A percentile compares a stretch with the other conserved stretches of the same genome.
phyloP scores from a whole-genome alignment of 768 basidiomycete genomes.

The Mycena latifolia region DNA sequence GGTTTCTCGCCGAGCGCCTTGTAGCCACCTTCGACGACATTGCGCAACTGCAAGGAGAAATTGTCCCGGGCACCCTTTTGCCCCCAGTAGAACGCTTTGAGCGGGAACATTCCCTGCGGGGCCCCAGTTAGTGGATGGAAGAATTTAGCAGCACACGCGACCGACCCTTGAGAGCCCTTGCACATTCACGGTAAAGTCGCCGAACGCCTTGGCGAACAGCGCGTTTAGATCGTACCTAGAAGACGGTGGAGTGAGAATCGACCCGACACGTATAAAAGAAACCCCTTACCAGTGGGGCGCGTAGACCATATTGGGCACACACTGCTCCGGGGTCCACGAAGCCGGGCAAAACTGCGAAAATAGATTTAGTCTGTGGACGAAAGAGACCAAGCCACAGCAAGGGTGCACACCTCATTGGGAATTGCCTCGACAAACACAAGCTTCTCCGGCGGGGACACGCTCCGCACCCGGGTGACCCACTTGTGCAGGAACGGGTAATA shows the following conservation, averaged over 20 bases:
- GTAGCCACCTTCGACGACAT: conserved; percentile 79
- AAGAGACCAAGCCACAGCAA: no score
- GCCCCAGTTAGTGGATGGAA: neutral
- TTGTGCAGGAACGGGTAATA: conserved; percentile 82
- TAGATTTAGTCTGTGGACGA: no score
- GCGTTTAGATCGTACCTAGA: conserved; percentile 92
- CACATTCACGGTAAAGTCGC: conserved; percentile 91
- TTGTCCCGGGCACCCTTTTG: conserved; percentile 85
- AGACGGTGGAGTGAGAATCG: conserved; percentile 52
- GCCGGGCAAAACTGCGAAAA: conserved; percentile 69
- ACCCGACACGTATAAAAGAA: conserved; percentile 39
- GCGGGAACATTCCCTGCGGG: conserved; percentile 84
- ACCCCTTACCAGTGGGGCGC: conserved; percentile 77
- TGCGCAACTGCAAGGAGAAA: conserved; percentile 84
- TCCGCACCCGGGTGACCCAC: conserved; percentile 75
- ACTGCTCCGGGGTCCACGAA: conserved; percentile 78
- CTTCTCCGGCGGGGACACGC: conserved; percentile 62
- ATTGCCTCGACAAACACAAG: conserved; percentile 86
- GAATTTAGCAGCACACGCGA: conserved; percentile 38
- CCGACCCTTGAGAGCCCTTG: conserved; percentile 93
- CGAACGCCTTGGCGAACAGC: conserved; percentile 87
- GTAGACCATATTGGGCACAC: conserved; percentile 73
- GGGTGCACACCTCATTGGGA: conserved; percentile 79
- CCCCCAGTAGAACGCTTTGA: conserved; percentile 90
- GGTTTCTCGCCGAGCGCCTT: conserved; percentile 83